Evolutionary conservation across 1,284 basidiomycete species (phyloP).

Genomic region (Fomes fomentarius): DNA sequence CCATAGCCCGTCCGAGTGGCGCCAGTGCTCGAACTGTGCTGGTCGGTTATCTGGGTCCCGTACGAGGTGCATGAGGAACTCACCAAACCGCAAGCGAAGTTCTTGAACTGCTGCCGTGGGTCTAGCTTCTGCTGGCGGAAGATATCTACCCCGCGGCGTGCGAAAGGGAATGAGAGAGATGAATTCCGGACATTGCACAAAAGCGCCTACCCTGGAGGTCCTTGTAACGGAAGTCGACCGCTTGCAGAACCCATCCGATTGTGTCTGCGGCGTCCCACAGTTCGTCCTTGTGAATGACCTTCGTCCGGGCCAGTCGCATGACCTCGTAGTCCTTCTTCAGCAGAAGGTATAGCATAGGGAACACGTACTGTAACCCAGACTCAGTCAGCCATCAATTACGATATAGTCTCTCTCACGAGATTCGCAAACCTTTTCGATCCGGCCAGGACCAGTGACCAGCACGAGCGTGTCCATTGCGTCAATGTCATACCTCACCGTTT

Average conservation of each 20-base stretch:
- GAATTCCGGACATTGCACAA: too few species aligned
- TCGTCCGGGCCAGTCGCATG: conserved; percentile 18
- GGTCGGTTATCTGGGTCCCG: too few species aligned
- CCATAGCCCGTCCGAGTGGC: conserved; percentile 10
- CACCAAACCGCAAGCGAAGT: conserved; percentile 33
- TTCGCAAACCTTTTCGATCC: conserved; percentile 30
- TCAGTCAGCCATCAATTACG: background rate
- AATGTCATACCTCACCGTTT: conserved; percentile 28
- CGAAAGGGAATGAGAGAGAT: conserved; percentile 5
- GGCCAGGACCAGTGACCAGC: conserved; percentile 27
- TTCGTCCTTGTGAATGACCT: conserved; percentile 21
- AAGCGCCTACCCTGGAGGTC: conserved; percentile 17
- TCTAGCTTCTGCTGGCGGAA: conserved; percentile 38
- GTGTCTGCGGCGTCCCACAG: conserved; percentile 32
- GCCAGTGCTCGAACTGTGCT: conserved; percentile 21
- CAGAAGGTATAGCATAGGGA: conserved; percentile 25
- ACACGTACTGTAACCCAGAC: conserved; percentile 34
- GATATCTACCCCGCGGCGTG: conserved; percentile 40
- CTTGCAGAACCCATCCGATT: conserved; percentile 20
- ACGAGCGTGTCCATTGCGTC: conserved; percentile 30
- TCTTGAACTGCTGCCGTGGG: conserved; percentile 30
- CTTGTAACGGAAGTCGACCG: conserved; percentile 17
- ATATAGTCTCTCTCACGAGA: background rate
- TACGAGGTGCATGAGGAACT: background rate
- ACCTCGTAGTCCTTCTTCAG: conserved; percentile 23